A percentile compares a stretch with the other conserved stretches of the same genome.
Evolutionary conservation across 768 basidiomycete genomes (phyloP).

Genomic region (Termitomyces sp.): DNA sequence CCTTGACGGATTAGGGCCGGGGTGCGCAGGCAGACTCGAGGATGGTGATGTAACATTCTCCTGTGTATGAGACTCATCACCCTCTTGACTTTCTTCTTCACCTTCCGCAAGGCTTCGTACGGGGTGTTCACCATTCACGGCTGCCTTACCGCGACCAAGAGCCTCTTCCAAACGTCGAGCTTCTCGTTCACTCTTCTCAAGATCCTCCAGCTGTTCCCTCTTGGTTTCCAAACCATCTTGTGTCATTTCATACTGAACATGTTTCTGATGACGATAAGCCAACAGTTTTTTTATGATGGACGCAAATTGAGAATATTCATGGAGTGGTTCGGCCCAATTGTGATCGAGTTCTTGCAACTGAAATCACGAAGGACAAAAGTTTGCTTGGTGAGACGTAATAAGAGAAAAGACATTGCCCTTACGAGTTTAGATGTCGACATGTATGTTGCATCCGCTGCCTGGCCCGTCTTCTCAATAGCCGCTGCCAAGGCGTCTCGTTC

Average conservation of each 20-base stretch:
- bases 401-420: conserved; percentile 19
- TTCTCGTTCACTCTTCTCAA: conserved; percentile 92
- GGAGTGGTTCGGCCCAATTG: conserved; percentile 92
- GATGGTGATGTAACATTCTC: conserved; percentile 41
- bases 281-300: conserved; percentile 92
- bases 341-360: conserved; percentile 94
- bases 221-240: conserved; percentile 86
- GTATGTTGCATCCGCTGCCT: conserved; percentile 92
- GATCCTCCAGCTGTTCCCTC: conserved; percentile 78
- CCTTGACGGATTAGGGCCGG: conserved; percentile 67
- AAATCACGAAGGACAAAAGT: background rate
- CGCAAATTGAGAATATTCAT: conserved; percentile 95
- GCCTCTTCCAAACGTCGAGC: conserved; percentile 88
- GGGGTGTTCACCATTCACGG: conserved; percentile 20
- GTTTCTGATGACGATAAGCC: conserved; percentile 95
- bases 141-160: conserved; percentile 52
- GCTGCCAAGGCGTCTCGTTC: conserved; percentile 70
- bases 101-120: conserved; percentile 24
- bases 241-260: conserved; percentile 97
- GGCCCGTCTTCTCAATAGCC: conserved; percentile 95
- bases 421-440: conserved; percentile 90
- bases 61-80: conserved; percentile 20
- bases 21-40: conserved; percentile 68
- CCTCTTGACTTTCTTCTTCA: conserved; percentile 17
- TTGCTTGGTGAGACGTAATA: conserved; percentile 5